These are phyloP conservation scores for Chrysopogon serrulatus DNA, from an alignment of 176 grass and related monocot genomes.

Conservation along the genomic window DNA sequence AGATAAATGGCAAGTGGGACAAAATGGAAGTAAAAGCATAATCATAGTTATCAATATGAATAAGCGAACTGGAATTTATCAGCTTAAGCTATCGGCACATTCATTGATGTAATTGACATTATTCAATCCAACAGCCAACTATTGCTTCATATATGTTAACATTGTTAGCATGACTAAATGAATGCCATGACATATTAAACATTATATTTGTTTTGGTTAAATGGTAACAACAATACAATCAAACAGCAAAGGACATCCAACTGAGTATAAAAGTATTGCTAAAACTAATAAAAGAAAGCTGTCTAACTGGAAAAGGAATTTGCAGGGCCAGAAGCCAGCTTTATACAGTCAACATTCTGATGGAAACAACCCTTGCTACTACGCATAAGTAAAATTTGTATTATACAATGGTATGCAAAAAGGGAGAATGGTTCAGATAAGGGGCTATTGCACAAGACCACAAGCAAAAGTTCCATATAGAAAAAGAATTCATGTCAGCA, in stretches of 20 bases:
- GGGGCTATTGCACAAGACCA: background rate
- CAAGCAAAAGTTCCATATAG: background rate
- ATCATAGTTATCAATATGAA: background rate
- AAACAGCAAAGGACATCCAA: background rate
- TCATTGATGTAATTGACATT: background rate
- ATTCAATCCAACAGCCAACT: background rate
- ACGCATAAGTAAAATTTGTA: background rate
- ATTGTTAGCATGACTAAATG: background rate
- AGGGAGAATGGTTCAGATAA: background rate
- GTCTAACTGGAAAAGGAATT: conserved; percentile 2
- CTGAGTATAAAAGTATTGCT: background rate
- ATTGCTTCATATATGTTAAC: background rate
- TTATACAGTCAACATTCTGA: background rate
- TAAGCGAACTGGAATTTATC: background rate
- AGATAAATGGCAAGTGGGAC: background rate
- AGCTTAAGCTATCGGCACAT: background rate
- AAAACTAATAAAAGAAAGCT: background rate
- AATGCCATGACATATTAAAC: background rate
- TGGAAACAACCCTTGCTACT: background rate
- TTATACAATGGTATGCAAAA: background rate
- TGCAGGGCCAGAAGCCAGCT: background rate
- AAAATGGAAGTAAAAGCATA: background rate
- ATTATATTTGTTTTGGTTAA: background rate
- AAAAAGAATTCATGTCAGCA: conserved; percentile 16
- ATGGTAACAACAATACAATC: background rate